A percentile compares a stretch with the other conserved stretches of the same genome.
Conservation (phyloP, 345 rosid species). For the Brassica napus region Da-Ae NC_063442.1:30601001-30601500, state of each 20-base stretch:
- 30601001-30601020: constrained; percentile 68
- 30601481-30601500: constrained; percentile 28
- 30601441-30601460: constrained; percentile 20
- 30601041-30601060: constrained; percentile 69
- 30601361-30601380: constrained; percentile 1
- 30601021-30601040: constrained; percentile 83
- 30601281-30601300: constrained; percentile 13
- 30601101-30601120: constrained; percentile 60
- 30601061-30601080: constrained; percentile 47
- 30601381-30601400: constrained; percentile 3
- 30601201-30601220: constrained; percentile 82
- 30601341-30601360: background rate
- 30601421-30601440: background rate
- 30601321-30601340: background rate
- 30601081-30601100: constrained; percentile 75
- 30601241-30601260: constrained; percentile 20
- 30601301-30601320: background rate
- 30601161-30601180: constrained; percentile 79
- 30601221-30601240: constrained; percentile 13
- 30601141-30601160: constrained; percentile 73
- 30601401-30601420: constrained; percentile 31
- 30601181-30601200: constrained; percentile 70
- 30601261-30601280: constrained; percentile 23
- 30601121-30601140: constrained; percentile 61
- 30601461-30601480: constrained; percentile 24